Base-by-base conservation (phyloP, 139 green algal genomes). In the Chlamydomonas asymmetrica region DNA sequence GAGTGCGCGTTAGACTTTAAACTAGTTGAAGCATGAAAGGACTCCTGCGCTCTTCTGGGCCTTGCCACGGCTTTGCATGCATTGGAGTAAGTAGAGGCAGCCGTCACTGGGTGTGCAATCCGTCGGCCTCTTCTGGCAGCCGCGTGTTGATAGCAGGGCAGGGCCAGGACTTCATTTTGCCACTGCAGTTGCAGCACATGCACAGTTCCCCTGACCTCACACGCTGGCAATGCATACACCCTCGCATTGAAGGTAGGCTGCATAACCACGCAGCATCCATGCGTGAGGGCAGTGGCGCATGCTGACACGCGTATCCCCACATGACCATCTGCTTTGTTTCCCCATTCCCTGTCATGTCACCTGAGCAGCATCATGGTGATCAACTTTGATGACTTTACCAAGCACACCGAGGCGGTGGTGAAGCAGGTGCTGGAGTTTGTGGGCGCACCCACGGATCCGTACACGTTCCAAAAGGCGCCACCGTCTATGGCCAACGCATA, bases 311-410 rank as follows among this genome's bases (percentile, higher is more conserved):
- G 50, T 29, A 34, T 27, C 64, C 38, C n/a, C 39, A 9, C 43
- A 16, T 27, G 10, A 8, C 32, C 1, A 67, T 45, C 35, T 66
- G 5, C 1, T 38, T n/a, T 18, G 1, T 3, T n/a, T 22, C 5
- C 67, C 23, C 40, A 2, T 16, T 29, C 69, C 29, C 54, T 25
- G 25, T 2, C 45, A 16, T 1, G n/a, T 54, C 13, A n/a, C 49
- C 3, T 50, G 4, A 60, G 56, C 83, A 94, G 85, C 56, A 88
- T 93, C 70, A 83, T 95, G 86, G 88, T 94, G 48, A 72, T 94
- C 31, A 82, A 93, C 65, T 92, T 93, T 76, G 69, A 76, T 5
- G 89, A 93, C 54, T 90, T 94, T 39, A 66, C 75, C 3, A 31
- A 64, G 7, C 68, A 93, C 49, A 84, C 88, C 16, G 75, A 93